A percentile compares a stretch with the other conserved stretches of the same genome.
These are phyloP conservation scores for Dryadomyces quercivorus DNA, from an alignment of 2,329 filamentous ascomycete genomes.

Conservation along the genomic window DNA sequence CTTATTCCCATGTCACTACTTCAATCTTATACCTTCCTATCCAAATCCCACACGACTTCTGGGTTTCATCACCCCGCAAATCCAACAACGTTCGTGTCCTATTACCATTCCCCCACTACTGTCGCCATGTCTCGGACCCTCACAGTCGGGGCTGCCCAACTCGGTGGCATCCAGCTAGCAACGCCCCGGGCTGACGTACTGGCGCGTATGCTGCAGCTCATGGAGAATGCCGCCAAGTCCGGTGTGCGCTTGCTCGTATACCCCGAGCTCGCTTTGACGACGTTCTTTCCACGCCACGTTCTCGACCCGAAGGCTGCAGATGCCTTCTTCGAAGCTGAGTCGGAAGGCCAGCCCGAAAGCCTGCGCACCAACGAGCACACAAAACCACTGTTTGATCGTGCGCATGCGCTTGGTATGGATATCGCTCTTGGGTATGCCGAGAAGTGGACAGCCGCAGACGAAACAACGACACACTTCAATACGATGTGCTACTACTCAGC, in stretches of 20 bases:
- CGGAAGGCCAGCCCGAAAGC: conserved; percentile 16
- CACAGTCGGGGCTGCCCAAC: conserved; percentile 36
- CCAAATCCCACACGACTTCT: not conserved
- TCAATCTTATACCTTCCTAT: no score
- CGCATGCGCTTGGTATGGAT: conserved; percentile 31
- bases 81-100: not conserved
- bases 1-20: not conserved
- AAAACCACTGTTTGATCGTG: conserved; percentile 35
- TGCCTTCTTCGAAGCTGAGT: conserved; percentile 35
- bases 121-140: not conserved
- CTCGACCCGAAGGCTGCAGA: conserved; percentile 30
- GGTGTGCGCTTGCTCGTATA: conserved; percentile 37
- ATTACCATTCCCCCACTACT: no score
- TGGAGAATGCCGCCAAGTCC: conserved; percentile 29
- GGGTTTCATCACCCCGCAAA: not conserved
- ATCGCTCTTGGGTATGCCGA: conserved; percentile 41
- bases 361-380: conserved; percentile 26
- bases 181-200: conserved; percentile 26
- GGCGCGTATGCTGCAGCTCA: conserved; percentile 34
- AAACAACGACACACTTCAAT: conserved; percentile 30
- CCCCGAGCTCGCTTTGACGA: conserved; percentile 40
- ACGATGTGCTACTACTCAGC: conserved; percentile 37
- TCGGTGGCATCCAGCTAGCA: conserved; percentile 30
- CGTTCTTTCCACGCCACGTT: conserved; percentile 41
- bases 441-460: conserved; percentile 18